These are phyloP conservation scores for Eimeria maxima DNA, from an alignment of 169 alveolate genomes.

Conservation along the genomic window DNA sequence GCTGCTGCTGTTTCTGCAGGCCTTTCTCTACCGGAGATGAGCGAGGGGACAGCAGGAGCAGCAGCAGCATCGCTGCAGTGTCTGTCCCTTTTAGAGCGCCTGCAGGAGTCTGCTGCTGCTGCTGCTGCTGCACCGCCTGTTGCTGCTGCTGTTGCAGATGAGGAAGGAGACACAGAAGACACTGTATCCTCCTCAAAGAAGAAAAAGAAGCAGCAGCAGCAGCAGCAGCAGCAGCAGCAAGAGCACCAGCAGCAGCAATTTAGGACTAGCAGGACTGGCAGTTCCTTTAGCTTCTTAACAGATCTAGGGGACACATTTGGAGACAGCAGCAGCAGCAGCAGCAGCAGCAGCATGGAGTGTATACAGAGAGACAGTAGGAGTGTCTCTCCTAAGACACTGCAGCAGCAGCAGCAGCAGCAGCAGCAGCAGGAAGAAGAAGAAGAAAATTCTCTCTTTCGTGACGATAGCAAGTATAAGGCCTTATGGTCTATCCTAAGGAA, in stretches of 20 bases:
- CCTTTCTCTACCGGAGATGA: background rate
- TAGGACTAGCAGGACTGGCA: too few species aligned
- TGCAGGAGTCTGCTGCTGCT: constrained; percentile 21
- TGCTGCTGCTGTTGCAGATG: background rate
- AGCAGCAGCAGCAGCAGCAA: background rate
- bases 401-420: too few species aligned
- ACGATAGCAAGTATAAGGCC: constrained; percentile 44
- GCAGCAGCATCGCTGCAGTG: background rate
- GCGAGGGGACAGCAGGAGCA: background rate
- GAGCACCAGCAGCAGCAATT: background rate
- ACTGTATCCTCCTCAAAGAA: background rate
- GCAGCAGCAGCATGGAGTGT: too few species aligned
- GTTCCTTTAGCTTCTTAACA: too few species aligned
- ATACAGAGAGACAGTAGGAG: too few species aligned
- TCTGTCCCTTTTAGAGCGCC: background rate
- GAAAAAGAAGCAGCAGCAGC: background rate
- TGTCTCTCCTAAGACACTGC: too few species aligned
- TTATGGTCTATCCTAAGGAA: too few species aligned
- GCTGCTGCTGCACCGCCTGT: constrained; percentile 25
- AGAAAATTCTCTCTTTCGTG: too few species aligned
- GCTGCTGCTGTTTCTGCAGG: background rate
- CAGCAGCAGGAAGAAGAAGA: too few species aligned
- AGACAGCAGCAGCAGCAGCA: too few species aligned
- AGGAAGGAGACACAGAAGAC: background rate
- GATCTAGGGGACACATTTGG: too few species aligned